Base-by-base conservation (phyloP, 331 rosid genomes). In the Acacia concinna region DNA sequence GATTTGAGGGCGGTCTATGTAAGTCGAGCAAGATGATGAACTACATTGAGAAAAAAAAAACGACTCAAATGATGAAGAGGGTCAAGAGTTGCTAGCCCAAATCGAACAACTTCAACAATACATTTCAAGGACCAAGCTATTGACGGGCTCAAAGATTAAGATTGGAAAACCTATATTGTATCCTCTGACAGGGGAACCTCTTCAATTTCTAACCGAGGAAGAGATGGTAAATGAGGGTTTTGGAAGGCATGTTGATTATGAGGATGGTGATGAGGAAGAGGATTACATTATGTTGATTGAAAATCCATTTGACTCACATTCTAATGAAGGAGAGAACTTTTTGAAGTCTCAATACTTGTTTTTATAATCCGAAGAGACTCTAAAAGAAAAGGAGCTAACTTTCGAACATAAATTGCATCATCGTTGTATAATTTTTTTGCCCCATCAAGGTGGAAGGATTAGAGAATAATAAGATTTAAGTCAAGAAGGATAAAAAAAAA, bases 11-110 rank as follows among this genome's bases (percentile, higher is more conserved):
- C 21, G 63, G 11, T 23, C n/a, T n/a, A n/a, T n/a, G n/a, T n/a
- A n/a, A n/a, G n/a, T n/a, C n/a, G 43, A 38, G 30, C 43, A 11
- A 28, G 25, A 80, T 83, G 87, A 78, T 71, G 6, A 74, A 35
- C 30, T 34, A 0, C 77, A 13, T 51, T 13, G 72, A 76, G 10
- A n/a, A n/a, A 54, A 49, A 10, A 76, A 75, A 56, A 14, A 9
- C n/a, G n/a, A 52, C 57, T 21, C 65, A 0, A 9, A 4, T 11
- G 18, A 25, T 34, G 52, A 28, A 14, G 27, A 7, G 66, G 15
- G n/a, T 43, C 3, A 21, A 21, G 27, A 18, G 57, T 30, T 46
- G 73, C 13, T 46, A 1, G 20, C 7, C 59, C 15, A 5, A 21
- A 3, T 17, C 34, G 1, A 4, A 25, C 0, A 10, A 68, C 17